Evolutionary conservation across 2,329 filamentous ascomycete species (phyloP), one percentile per base, ranked within the genome.

Genomic region (Ophiostoma tasmaniense): DNA sequence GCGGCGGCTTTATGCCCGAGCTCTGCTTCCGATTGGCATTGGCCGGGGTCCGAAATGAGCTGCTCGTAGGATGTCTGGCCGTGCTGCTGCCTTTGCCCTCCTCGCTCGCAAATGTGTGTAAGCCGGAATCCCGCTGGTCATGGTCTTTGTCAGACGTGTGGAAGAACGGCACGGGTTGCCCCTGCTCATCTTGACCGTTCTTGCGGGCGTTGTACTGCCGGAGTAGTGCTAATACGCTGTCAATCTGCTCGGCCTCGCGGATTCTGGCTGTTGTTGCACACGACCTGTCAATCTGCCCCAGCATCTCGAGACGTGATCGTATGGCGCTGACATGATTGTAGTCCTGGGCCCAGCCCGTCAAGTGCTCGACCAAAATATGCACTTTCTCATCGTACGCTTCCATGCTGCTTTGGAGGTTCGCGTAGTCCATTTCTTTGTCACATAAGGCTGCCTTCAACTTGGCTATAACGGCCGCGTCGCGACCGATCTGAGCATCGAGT

Each of bases 271-370:
- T 68, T 3, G 25, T 65, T 2, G 33, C 22, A 22, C 69, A 67
- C 3, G 67, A 66, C 50, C 59, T 67, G 64, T 67, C 66, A 5
- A 69, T 68, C 35, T 68, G 64, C 2, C 61, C 66, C 1, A 72
- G 62, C 62, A 61, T 72, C n/a, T 71, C 66, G 1, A 72, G 69
- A 22, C 67, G 68, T 3, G 66, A 25, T 5, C 67, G 67, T 13
- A 72, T 67, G n/a, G 52, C 55, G 0, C 64, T 52, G 22, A 71
- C 64, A 25, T 72, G 66, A 2, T 35, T 33, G 30, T 69, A 66
- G 10, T 72, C 71, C 20, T 70, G 64, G 2, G 70, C 70, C 71
- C 70, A 72, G 20, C 28, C n/a, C 8, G 39, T 68, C 13, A 71
- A n/a, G 35, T 67, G 65, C 13, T 70, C 68, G 3, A 69, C 64